phyloP scores from a whole-genome alignment of 2,329 filamentous ascomycete species.

The Trichophyton rubrum region DNA sequence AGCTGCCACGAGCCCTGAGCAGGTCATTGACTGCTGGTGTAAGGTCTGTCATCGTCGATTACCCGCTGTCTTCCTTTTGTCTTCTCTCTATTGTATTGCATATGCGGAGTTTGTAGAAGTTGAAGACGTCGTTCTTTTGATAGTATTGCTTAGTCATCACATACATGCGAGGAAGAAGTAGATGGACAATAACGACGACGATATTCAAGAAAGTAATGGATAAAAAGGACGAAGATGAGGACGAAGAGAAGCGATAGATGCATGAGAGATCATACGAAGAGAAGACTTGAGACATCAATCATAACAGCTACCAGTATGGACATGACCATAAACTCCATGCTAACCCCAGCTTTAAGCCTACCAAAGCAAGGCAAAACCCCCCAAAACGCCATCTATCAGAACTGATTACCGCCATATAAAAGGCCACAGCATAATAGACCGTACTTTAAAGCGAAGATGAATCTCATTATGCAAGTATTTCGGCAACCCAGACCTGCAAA shows the following conservation, averaged over 20 bases:
- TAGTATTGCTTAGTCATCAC: neutral
- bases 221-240: neutral
- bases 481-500: neutral
- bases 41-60: slow-evolving; percentile 30
- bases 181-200: too few relatives aligned
- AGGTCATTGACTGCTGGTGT: slow-evolving; percentile 27
- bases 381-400: neutral
- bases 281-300: neutral
- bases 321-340: neutral
- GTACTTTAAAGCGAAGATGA: too few relatives aligned
- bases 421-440: too few relatives aligned
- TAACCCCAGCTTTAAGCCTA: neutral
- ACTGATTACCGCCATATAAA: neutral
- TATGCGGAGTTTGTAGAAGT: too few relatives aligned
- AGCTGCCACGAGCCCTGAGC: slow-evolving; percentile 23
- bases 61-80: too few relatives aligned
- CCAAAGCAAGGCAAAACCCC: neutral
- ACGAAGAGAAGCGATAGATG: neutral
- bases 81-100: too few relatives aligned
- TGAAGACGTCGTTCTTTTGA: too few relatives aligned
- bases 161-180: neutral
- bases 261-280: neutral
- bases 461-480: neutral
- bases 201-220: neutral
- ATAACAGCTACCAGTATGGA: neutral